Evolutionary conservation across 345 rosid genomes (phyloP), one percentile per base, ranked within the genome.

Genomic region (Abelmoschus esculentus): DNA sequence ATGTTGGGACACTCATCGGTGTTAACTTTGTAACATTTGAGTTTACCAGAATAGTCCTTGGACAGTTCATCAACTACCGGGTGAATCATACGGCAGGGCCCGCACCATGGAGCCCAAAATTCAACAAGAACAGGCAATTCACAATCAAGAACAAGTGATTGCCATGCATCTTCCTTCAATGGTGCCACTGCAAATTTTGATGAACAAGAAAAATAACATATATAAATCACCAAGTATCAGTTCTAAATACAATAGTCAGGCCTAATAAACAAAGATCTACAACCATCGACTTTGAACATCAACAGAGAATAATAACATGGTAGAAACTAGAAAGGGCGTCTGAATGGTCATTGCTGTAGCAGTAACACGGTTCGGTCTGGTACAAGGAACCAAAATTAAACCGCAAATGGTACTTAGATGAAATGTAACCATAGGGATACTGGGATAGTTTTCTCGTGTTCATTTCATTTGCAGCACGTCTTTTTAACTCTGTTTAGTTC

Each of bases 101-200:
- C 96, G 26, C 96, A 89, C 96, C 96, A 89, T 0, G 96, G 96
- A 19, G 92, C 96, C 92, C 90, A 87, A 62, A 89, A 84, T 22
- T 87, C 92, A 42, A 89, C 88, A 42, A 89, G 38, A 8, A 89
- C 92, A 0, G 96, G 88, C 1, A 67, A 44, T 34, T 83, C 83
- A 28, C 89, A 80, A 46, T 87, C 77, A 3, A 89, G 86, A 61
- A 87, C 90, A 34, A 77, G 78, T 15, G 90, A 83, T 54, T 87
- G 80, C 96, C 96, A 89, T 58, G 83, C 80, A 70, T 70, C 67
- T 66, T 89, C 90, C 31, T 77, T 76, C 3, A 87, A 84, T 42
- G 62, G 54, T 14, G 83, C 74, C 47, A 86, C 90, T 84, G 85
- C 72, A 75, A 36, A 69, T 70, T 69, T 66, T 63, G 66, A 53